Conservation (phyloP, 2,329 filamentous ascomycete genomes). For the Diaporthe sp. region DNA sequence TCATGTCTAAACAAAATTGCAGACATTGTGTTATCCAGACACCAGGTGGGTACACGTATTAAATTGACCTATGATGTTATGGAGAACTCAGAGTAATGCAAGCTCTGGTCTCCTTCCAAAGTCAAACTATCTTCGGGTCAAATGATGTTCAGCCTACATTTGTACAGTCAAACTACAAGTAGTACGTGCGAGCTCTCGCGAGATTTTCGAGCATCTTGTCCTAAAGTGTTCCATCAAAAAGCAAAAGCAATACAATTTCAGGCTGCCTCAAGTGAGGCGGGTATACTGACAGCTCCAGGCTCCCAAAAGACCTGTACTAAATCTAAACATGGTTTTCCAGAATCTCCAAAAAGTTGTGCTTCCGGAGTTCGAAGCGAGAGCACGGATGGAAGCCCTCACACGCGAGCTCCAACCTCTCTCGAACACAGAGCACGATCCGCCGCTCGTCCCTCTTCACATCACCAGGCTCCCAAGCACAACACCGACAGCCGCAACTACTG, state of each 20-base stretch:
- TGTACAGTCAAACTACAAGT: no score
- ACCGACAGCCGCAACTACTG: not conserved
- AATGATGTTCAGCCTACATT: not conserved
- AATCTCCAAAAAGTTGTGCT: not conserved
- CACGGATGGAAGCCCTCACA: not conserved
- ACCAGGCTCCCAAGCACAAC: constrained; percentile 3
- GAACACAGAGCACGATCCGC: not conserved
- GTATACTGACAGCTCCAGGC: constrained; percentile 38
- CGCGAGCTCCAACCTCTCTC: not conserved
- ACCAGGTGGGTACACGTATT: no score
- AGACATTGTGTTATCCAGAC: no score
- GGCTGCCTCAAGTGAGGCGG: constrained; percentile 35
- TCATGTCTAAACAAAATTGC: no score
- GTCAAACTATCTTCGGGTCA: not conserved
- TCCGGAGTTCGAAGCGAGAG: not conserved
- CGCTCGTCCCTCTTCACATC: not conserved
- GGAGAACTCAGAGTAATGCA: not conserved
- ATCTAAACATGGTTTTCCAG: not conserved
- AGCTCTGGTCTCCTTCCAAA: not conserved
- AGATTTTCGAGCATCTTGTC: not conserved
- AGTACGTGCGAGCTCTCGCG: not conserved
- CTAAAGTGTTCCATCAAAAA: not conserved
- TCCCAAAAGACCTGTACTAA: constrained; percentile 7
- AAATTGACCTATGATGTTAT: no score
- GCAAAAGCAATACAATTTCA: constrained; percentile 11